Evolutionary conservation across 2,329 filamentous ascomycete genomes (phyloP).

Genomic region (Aspergillus sp.): DNA sequence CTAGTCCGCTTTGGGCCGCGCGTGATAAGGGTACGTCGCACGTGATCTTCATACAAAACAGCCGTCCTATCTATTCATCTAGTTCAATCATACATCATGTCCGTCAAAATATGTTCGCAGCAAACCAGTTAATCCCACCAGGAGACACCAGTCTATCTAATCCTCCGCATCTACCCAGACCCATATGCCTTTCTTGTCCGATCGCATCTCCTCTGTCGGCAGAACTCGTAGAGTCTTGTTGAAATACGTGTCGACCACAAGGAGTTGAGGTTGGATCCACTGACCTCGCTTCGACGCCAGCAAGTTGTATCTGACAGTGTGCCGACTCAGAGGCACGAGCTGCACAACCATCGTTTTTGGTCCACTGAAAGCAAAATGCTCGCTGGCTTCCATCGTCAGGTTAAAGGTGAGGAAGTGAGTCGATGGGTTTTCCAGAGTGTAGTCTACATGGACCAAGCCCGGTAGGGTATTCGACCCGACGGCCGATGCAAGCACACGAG

Average conservation of each 20-base stretch:
- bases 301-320: constrained; percentile 70
- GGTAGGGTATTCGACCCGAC: constrained; percentile 30
- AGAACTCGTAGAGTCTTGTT: constrained; percentile 83
- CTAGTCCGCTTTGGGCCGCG: constrained; percentile 17
- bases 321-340: constrained; percentile 75
- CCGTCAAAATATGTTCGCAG: background rate
- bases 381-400: constrained; percentile 84
- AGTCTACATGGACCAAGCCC: constrained; percentile 50
- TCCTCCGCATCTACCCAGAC: constrained; percentile 44
- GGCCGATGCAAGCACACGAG: constrained; percentile 67
- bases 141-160: constrained; percentile 13
- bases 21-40: constrained; percentile 21
- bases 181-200: constrained; percentile 52
- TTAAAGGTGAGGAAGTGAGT: constrained; percentile 94
- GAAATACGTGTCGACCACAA: constrained; percentile 86
- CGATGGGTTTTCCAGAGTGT: constrained; percentile 88
- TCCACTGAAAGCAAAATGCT: constrained; percentile 90
- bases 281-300: constrained; percentile 61
- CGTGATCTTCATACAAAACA: constrained; percentile 12
- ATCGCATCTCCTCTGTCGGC: constrained; percentile 66
- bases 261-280: constrained; percentile 71
- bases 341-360: constrained; percentile 77
- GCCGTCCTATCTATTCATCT: background rate
- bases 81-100: background rate
- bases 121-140: background rate